Evolutionary conservation across 306 rosid genomes (phyloP), one percentile per base, ranked within the genome.

Genomic region (Echinosophora koreensis): DNA sequence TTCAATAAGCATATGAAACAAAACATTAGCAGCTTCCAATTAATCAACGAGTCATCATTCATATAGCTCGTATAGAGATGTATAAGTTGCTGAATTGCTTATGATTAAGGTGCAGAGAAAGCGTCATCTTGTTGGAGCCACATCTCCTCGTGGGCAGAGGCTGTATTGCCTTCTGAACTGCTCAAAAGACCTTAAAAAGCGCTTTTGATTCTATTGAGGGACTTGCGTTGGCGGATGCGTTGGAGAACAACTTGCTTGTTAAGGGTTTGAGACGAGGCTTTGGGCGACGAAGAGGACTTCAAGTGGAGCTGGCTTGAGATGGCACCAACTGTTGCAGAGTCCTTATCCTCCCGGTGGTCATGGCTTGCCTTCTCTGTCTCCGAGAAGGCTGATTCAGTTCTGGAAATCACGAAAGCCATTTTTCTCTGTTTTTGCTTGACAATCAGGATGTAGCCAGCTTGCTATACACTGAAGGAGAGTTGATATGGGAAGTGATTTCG

Each of bases 221-320:
- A 32, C 89, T 80, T 92, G 6, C 67, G 90, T 66, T 83, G 88
- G 9, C 91, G 89, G 80, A 90, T 86, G 57, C 97, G 88, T 51
- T 74, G 79, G 37, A 92, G 90, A 2, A 90, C 96, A 61, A 77
- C 84, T 50, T 90, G 76, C 84, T 86, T 92, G 87, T 85, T 83
- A 44, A 90, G 35, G 46, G 83, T 18, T 14, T 77, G 76, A 3
- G 95, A 71, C 0, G 88, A 73, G 16, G 80, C 76, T 28, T 67
- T 63, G 11, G 91, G 10, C 3, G 80, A 61, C 68, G 82, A 73
- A 11, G 80, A 63, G 11, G 93, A 77, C 74, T 86, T 90, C 78
- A 90, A 27, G 80, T 73, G 69, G 34, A 89, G 91, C 32, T 90
- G 80, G 30, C 88, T 86, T 12, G 93, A 86, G 77, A 92, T 62